Evolutionary conservation across 2,329 filamentous ascomycete species (phyloP), one percentile per base, ranked within the genome.

Genomic region (Clonostachys chloroleuca): DNA sequence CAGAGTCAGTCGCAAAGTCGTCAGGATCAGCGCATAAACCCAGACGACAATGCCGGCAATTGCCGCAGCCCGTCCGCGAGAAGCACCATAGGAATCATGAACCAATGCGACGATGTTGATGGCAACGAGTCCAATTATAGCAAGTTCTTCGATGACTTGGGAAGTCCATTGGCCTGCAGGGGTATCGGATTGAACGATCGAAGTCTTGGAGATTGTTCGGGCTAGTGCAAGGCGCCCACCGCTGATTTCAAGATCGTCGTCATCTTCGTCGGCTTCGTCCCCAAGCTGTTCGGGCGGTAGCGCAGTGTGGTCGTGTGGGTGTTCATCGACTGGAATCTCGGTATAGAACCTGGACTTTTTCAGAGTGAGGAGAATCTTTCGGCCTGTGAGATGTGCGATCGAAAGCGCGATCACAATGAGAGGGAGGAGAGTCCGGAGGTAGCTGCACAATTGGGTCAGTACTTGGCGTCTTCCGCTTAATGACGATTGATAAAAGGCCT

Each of bases 21-120:
- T 84, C 49, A 99, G 77, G 14, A 84, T 67, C 30, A 92, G 73
- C 37, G 92, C 81, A 62, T 97, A 99, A 45, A 81, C 66, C 92
- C 94, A 97, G 33, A 82, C 82, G 12, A 82, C 67, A 34, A 96
- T 72, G 44, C 84, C 85, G 4, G 83, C 80, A 44, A 87, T 72
- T 10, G 84, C 81, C 20, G 84, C 81, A 47, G 82, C 59, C 16
- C 68, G 75, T 45, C 81, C 82, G 51, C 77, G 73, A 16, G 68
- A 42, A 12, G 47, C 30, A 20, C 17, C 16, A 69, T 81, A 87
- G 40, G 77, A 72, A 35, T 77, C 69, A 2, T 81, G 79, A 1
- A 81, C 66, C 46, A 94, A 73, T 9, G 83, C 80, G 10, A 82
- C 68, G 16, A 84, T 67, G 56, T 90, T 90, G 49, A 92, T 69